phyloP scores from a whole-genome alignment of 306 rosid species.

The Cicer arietinum region DNA sequence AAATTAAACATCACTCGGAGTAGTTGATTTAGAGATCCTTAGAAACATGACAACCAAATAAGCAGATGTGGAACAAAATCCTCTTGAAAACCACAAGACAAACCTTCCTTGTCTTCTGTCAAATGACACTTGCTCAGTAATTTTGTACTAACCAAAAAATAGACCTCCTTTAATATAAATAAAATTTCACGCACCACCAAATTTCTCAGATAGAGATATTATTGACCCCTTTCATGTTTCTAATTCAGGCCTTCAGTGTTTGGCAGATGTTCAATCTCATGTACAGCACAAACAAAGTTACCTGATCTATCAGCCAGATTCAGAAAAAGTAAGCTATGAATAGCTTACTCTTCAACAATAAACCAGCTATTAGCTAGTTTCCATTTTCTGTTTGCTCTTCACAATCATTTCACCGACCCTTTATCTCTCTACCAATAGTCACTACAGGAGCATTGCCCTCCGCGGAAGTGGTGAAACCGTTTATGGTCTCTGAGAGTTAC shows the following conservation, averaged over 20 bases:
- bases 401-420: not conserved
- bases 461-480: slow-evolving; percentile 77
- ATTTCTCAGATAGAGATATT: not conserved
- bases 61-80: slow-evolving; percentile 6
- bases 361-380: not conserved
- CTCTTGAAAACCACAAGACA: not conserved
- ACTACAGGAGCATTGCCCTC: slow-evolving; percentile 74
- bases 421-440: slow-evolving; percentile 68
- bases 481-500: slow-evolving; percentile 73
- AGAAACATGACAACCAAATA: not conserved
- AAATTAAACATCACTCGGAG: not conserved
- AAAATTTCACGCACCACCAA: slow-evolving; percentile 1
- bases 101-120: not conserved
- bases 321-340: not conserved
- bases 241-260: not conserved
- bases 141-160: not conserved
- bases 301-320: not conserved
- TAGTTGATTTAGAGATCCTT: not conserved
- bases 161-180: not conserved
- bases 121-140: not conserved
- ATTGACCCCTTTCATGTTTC: not conserved
- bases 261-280: not conserved
- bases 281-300: not conserved
- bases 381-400: not conserved
- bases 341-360: too few relatives aligned